phyloP scores from a whole-genome alignment of 345 rosid species.

The Linum trigynum region DNA sequence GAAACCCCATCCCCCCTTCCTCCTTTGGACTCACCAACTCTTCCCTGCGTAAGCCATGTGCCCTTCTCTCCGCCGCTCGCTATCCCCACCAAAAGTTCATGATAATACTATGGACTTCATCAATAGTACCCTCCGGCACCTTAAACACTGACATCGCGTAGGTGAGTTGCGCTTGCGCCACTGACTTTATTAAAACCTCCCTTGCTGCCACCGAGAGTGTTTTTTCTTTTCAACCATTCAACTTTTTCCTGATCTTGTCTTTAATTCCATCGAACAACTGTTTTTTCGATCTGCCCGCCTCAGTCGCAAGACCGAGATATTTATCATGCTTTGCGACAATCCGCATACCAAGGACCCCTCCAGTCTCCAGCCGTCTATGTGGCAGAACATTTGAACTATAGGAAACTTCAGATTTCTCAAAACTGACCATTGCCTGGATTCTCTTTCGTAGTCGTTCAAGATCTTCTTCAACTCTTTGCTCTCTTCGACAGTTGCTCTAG shows the following conservation, averaged over 20 bases:
- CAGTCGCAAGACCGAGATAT: neutral
- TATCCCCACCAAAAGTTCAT: no score
- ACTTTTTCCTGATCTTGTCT: neutral
- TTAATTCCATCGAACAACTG: neutral
- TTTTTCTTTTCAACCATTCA: neutral
- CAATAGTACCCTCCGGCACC: neutral
- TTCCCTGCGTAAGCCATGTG: no score
- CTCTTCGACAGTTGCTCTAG: no score
- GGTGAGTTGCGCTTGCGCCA: neutral
- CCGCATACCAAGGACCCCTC: neutral
- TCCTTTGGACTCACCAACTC: neutral
- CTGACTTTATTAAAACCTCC: neutral
- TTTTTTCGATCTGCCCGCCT: neutral
- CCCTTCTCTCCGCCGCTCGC: no score
- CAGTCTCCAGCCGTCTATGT: neutral
- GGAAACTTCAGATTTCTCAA: neutral
- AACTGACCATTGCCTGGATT: no score
- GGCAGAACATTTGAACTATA: neutral
- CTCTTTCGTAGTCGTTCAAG: no score
- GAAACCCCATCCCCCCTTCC: neutral
- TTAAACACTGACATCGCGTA: neutral
- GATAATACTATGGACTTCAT: no score
- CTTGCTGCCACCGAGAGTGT: neutral
- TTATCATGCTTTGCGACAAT: neutral
- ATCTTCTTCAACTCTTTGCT: no score